Conservation (phyloP, 331 rosid species). For the Rosa hybrid region DNA sequence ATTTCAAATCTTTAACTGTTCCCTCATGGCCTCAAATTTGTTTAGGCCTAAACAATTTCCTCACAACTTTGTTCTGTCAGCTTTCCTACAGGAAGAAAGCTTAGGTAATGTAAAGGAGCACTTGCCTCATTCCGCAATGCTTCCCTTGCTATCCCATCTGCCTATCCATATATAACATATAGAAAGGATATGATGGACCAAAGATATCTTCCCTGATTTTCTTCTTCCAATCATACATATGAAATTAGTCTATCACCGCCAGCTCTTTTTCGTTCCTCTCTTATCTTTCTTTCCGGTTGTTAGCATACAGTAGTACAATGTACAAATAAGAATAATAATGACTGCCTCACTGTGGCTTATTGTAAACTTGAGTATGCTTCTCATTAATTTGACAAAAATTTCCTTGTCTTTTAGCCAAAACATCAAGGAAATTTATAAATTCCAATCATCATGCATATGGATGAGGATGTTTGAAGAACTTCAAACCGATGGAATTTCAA, state of each 20-base stretch:
- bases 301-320: neutral
- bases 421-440: neutral
- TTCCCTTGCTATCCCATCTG: neutral
- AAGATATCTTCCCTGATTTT: constrained; percentile 4
- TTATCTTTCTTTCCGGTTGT: neutral
- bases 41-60: neutral
- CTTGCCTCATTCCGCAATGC: neutral
- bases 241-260: neutral
- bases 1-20: neutral
- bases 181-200: neutral
- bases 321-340: neutral
- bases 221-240: neutral
- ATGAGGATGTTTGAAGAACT: neutral
- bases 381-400: neutral
- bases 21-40: constrained; percentile 1
- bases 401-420: neutral
- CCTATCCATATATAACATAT: neutral
- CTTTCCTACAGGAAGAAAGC: constrained; percentile 1
- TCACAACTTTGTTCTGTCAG: neutral
- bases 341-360: neutral
- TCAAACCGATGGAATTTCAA: neutral
- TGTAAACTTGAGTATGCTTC: neutral
- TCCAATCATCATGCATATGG: neutral
- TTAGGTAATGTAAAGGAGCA: neutral
- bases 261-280: neutral